These are phyloP conservation scores for Raphanus hybrid DNA, from an alignment of 441 rosid species.

Conservation along the genomic window DNA sequence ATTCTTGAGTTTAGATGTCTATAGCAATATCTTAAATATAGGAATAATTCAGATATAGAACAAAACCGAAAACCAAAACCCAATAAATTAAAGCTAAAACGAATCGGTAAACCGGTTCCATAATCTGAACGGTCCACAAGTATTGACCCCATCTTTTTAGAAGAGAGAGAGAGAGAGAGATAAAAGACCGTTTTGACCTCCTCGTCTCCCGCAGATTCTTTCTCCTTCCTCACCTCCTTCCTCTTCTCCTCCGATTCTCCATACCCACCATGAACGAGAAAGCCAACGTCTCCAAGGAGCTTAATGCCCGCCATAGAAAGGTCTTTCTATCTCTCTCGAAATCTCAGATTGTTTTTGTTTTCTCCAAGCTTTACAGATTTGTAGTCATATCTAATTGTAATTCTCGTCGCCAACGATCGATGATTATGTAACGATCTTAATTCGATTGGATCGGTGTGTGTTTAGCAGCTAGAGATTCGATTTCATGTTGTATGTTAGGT, in stretches of 20 bases:
- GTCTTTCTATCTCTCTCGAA: constrained; percentile 41
- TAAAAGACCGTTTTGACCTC: constrained; percentile 42
- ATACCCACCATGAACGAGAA: constrained; percentile 83
- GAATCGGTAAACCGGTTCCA: constrained; percentile 18
- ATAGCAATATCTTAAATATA: too few relatives aligned
- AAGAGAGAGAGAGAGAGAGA: constrained; percentile 28
- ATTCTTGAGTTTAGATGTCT: too few relatives aligned
- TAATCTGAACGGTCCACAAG: constrained; percentile 38
- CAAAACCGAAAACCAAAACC: neutral
- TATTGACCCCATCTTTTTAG: constrained; percentile 6
- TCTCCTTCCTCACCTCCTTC: constrained; percentile 27
- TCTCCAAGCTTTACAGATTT: constrained; percentile 20
- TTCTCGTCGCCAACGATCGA: constrained; percentile 6
- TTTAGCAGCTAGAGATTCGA: neutral
- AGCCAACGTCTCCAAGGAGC: constrained; percentile 98
- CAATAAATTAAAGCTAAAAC: constrained; percentile 10
- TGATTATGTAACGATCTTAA: constrained; percentile 40
- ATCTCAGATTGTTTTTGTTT: neutral
- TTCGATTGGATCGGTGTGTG: constrained; percentile 28
- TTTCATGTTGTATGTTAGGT: constrained; percentile 12
- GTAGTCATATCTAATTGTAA: constrained; percentile 4
- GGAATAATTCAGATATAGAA: too few relatives aligned
- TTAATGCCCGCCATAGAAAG: constrained; percentile 90
- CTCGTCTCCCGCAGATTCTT: constrained; percentile 35
- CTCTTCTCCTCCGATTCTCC: constrained; percentile 13